Evolutionary conservation across 2,329 filamentous ascomycete genomes (phyloP), one percentile per base, ranked within the genome.

Genomic region (Talaromyces sp.): DNA sequence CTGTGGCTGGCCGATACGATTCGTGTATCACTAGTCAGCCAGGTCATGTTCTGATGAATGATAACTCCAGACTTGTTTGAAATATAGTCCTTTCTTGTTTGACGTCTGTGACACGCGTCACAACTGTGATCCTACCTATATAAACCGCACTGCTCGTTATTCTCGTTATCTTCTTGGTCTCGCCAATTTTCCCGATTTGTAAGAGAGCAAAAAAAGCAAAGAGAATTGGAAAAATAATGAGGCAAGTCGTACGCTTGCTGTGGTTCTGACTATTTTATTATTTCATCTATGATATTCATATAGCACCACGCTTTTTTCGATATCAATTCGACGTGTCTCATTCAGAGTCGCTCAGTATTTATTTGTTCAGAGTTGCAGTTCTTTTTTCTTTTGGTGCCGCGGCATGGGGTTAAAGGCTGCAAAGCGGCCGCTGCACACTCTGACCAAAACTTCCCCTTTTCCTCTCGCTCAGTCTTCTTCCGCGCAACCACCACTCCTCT

Each of bases 381-480:
- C 5, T 19, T 54, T n/a, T 29, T 38, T 17, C 19, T 31, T 56
- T 53, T n/a, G 43, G 58, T 38, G 51, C 38, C 43, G 53, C 59
- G 60, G 64, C 36, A 66, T 66, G 64, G 64, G 59, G 58, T 29
- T 34, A 58, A 63, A 47, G 15, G 51, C 49, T 53, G 49, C n/a
- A 22, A 61, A 36, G 56, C 54, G 54, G 40, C 62, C 17, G 53
- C 62, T 36, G 53, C 40, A 59, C 40, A 43, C 34, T 45, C 38
- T 47, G 40, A 29, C 36, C 29, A 47, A 49, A 49, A 49, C 40
- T 58, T 43, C 53, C 38, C 51, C 54, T 59, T 51, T 63, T 56
- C 47, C 51, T 22, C 51, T 58, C 34, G 22, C 47, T 38, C 38
- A 34, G 25, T 47, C 51, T 58, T 59, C 45, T 22, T 49, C 56